Percentiles rank a stretch among this genome's conserved stretches.
Conservation (phyloP, 2,329 filamentous ascomycete species). For the Myriangium duriaei region DNA sequence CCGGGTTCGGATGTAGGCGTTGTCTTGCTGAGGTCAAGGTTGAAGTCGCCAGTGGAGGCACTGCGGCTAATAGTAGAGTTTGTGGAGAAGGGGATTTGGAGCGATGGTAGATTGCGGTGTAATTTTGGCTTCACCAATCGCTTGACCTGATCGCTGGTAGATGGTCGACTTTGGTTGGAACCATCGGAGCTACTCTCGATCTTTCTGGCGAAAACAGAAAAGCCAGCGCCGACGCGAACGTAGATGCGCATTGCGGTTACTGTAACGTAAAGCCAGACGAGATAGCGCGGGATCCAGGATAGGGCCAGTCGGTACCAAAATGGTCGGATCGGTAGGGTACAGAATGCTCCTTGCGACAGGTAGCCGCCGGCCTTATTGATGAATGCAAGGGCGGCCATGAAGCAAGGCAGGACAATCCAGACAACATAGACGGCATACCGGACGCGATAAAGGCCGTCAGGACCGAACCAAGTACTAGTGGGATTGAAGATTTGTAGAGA, state of each 20-base stretch:
- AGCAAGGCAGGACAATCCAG: constrained; percentile 45
- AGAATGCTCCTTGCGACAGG: constrained; percentile 52
- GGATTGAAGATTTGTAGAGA: constrained; percentile 58
- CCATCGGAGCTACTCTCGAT: constrained; percentile 15
- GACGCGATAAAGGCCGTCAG: constrained; percentile 57
- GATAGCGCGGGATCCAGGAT: constrained; percentile 61
- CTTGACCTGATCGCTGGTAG: background rate
- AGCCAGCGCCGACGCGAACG: constrained; percentile 44
- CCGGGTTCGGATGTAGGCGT: background rate
- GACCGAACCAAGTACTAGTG: constrained; percentile 26
- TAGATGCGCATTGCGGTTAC: constrained; percentile 58
- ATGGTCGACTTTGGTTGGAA: constrained; percentile 1
- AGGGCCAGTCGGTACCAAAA: constrained; percentile 58
- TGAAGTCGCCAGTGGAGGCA: background rate
- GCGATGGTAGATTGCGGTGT: background rate
- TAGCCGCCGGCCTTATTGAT: constrained; percentile 40
- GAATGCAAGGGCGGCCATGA: constrained; percentile 53
- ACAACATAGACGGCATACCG: constrained; percentile 46
- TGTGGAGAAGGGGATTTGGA: background rate
- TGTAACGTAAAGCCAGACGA: constrained; percentile 53
- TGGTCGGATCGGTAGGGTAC: constrained; percentile 54
- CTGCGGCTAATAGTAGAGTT: background rate
- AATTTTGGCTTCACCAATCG: constrained; percentile 2
- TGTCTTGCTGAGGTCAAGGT: background rate
- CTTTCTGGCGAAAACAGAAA: constrained; percentile 26